Evolutionary conservation across 176 grass and related monocot genomes (phyloP), one percentile per base, ranked within the genome.

Genomic region (Aegilops longissima): DNA sequence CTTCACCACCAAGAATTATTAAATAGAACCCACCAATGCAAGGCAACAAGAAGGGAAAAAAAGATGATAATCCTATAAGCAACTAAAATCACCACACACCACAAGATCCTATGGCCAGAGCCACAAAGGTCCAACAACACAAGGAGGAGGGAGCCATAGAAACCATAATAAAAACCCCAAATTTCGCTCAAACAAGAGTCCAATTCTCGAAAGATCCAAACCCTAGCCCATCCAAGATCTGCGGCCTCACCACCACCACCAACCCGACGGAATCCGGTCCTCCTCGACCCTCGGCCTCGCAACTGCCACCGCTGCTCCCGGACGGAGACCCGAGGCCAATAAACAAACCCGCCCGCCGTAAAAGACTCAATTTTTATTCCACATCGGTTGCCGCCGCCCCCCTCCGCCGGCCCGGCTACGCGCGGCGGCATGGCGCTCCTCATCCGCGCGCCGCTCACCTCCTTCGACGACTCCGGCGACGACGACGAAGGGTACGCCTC

Each of bases 371-470:
- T 59, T 21, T 81, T 85, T 73, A 85, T 69, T 10, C 54, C 20
- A 20, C 79, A 18, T 72, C 33, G 17, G 72, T 12, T 17, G 33
- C 69, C 71, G 5, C 72, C 54, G 70, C 34, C 31, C n/a, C 35
- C 39, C 13, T 31, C 71, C 44, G 79, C 6, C 44, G 47, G 0
- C 49, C 47, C 12, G 47, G 12, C 47, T 0, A 6, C 14, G 14
- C n/a, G 58, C 77, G 11, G 62, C 74, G 49, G 33, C 86, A 89
- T 86, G 87, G 80, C 80, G 66, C 30, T 89, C 69, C 87, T 73
- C 59, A 71, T 92, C 84, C 91, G 87, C 38, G 91, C 91, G 23
- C 75, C 34, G 74, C 87, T 92, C 68, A 89, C 91, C 61, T 18
- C 76, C 35, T 67, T 83, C 5, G 87, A 89, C 36, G 87, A 92